phyloP scores from a whole-genome alignment of 2,329 filamentous ascomycete genomes.

The Corniculantispora saksenae region DNA sequence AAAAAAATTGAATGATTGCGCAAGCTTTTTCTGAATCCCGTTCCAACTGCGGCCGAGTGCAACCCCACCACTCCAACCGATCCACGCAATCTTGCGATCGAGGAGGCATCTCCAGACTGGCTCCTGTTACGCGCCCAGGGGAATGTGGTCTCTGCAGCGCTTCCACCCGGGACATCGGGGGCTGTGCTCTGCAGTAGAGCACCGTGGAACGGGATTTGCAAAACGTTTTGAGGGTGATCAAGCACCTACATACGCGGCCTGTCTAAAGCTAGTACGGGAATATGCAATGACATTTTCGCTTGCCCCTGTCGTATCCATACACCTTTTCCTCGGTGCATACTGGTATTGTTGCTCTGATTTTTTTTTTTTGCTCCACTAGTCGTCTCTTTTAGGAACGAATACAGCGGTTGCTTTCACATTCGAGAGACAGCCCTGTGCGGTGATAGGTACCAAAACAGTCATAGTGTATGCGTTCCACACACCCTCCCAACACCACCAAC shows the following conservation, averaged over 20 bases:
- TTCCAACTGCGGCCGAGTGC: neutral
- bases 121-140: neutral
- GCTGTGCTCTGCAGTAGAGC: neutral
- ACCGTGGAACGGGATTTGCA: neutral
- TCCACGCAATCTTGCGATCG: neutral
- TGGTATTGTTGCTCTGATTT: too few species aligned
- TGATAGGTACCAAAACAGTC: neutral
- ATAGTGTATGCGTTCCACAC: neutral
- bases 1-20: conserved; percentile 8
- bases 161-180: neutral
- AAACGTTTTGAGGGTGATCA: neutral
- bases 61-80: conserved; percentile 2
- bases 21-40: conserved; percentile 19
- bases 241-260: conserved; percentile 4
- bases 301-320: neutral
- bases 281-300: neutral
- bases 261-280: conserved; percentile 4
- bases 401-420: neutral
- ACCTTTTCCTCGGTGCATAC: too few species aligned
- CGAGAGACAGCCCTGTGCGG: neutral
- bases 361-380: too few species aligned
- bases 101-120: neutral
- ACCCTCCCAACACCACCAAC: neutral
- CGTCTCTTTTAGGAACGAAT: neutral
- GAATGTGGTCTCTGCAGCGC: neutral